Base-by-base conservation (phyloP, 306 rosid genomes). In the Fagus sylvatica region DNA sequence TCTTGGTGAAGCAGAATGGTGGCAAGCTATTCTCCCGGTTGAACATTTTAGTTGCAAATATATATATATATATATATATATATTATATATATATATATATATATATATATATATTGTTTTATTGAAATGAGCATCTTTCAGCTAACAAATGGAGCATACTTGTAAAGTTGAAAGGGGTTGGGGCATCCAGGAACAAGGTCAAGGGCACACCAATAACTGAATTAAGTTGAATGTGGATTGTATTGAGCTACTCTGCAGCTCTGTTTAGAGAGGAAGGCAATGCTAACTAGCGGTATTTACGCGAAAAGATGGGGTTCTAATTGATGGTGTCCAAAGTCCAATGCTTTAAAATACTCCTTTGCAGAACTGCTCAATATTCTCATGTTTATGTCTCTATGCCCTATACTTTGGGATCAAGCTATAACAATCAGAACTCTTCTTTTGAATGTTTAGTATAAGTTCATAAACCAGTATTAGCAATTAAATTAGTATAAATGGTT, bases 1-100 rank as follows among this genome's bases (percentile, higher is more conserved):
- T 36, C 39, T 17, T 65, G 70, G 46, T 65, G 70, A 37, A 65
- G 48, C 70, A 65, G 30, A 65, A 37, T 65, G 48, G 11, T 65
- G 48, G 28, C 46, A 65, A 65, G 30, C 8, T 16, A 15, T 16
- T 65, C 46, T 65, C 40, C 10, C 46, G 6, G 70, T 32, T 54
- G 10, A 34, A 30, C 59, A 41, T 9, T 34, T 30, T 6, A 37
- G 70, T 65, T 37, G 28, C 16, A 7, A 16, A 3, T 65, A 16
- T 36, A 9, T 37, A 36, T 39, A 22, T 22, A 22, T 22, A 22
- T 22, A 22, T 22, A 22, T 22, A 22, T 37, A 3, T 65, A 16
- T 36, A 9, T 37, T n/a, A n/a, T n/a, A 3, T 65, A 16, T 36
- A 9, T 37, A 36, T 39, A 22, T 22, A 22, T 22, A 22, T 22